These are phyloP conservation scores for Davidsoniella virescens DNA, from an alignment of 2,329 filamentous ascomycete genomes.

Conservation along the genomic window DNA sequence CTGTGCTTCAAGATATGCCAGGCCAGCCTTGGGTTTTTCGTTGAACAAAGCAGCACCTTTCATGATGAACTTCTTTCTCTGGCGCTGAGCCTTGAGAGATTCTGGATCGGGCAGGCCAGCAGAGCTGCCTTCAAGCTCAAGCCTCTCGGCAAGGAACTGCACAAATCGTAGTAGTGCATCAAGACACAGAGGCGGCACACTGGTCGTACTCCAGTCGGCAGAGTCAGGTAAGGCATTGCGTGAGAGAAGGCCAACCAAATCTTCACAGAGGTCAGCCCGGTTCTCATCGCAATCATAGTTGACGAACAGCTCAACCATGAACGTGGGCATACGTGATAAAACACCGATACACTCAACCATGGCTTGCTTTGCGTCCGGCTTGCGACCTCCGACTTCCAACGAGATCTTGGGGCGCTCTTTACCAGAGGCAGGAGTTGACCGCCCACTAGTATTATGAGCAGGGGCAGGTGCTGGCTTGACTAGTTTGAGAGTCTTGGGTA, in stretches of 20 bases:
- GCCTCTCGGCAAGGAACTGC: constrained; percentile 75
- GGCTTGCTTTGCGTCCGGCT: constrained; percentile 87
- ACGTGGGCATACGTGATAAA: constrained; percentile 79
- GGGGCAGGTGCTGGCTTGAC: constrained; percentile 45
- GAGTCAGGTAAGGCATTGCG: constrained; percentile 93
- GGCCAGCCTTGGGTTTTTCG: constrained; percentile 76
- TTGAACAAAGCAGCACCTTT: constrained; percentile 85
- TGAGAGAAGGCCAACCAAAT: constrained; percentile 82
- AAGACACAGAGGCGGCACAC: constrained; percentile 84
- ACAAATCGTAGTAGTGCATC: constrained; percentile 84
- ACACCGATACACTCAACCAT: constrained; percentile 97
- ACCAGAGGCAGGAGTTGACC: constrained; percentile 77
- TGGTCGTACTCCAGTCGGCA: constrained; percentile 96
- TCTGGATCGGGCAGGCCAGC: constrained; percentile 48
- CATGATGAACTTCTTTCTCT: constrained; percentile 75
- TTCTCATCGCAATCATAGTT: constrained; percentile 97
- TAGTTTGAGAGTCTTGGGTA: constrained; percentile 78
- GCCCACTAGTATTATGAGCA: constrained; percentile 43
- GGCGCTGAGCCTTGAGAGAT: constrained; percentile 52
- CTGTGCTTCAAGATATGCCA: constrained; percentile 70
- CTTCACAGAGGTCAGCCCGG: constrained; percentile 79
- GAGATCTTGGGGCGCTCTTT: constrained; percentile 87
- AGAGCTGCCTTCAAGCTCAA: constrained; percentile 47
- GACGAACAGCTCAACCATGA: constrained; percentile 88
- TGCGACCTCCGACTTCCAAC: constrained; percentile 76